Evolutionary conservation across 2,329 filamentous ascomycete genomes (phyloP).

Genomic region (Fonsecaea pedrosoi): DNA sequence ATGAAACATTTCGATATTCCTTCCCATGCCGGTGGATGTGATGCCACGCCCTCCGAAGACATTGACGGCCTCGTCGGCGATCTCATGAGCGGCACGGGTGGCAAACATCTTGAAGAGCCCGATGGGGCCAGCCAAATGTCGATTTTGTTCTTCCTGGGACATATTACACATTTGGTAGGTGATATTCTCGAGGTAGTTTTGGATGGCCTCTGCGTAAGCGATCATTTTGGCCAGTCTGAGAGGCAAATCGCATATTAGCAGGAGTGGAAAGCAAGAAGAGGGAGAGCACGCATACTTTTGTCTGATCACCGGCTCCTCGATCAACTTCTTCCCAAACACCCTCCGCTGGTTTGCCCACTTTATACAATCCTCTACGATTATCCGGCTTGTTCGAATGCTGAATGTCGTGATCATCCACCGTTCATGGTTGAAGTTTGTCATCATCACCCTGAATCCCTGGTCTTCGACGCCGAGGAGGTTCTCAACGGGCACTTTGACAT

Average conservation of each 20-base stretch:
- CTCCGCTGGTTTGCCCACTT: constrained; percentile 84
- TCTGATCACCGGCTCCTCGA: constrained; percentile 76
- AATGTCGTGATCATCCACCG: constrained; percentile 72
- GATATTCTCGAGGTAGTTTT: constrained; percentile 65
- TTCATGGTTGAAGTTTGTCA: constrained; percentile 78
- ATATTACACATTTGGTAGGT: constrained; percentile 62
- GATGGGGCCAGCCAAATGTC: constrained; percentile 71
- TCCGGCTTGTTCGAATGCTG: constrained; percentile 65
- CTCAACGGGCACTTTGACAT: constrained; percentile 71
- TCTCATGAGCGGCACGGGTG: constrained; percentile 74
- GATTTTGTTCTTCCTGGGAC: constrained; percentile 49
- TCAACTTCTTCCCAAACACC: constrained; percentile 71
- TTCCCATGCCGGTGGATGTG: constrained; percentile 73
- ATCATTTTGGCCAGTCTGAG: constrained; percentile 68
- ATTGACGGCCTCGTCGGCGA: constrained; percentile 71
- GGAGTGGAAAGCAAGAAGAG: neutral
- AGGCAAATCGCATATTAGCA: neutral
- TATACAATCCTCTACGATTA: constrained; percentile 68
- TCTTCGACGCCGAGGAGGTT: constrained; percentile 76
- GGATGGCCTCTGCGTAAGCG: constrained; percentile 71
- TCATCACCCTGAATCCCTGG: constrained; percentile 73
- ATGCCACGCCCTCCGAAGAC: constrained; percentile 78
- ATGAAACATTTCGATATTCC: constrained; percentile 70
- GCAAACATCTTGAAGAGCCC: constrained; percentile 75
- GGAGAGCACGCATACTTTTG: constrained; percentile 56